phyloP scores from a whole-genome alignment of 78 protist species.

The Anaeramoeba flamelloides region DNA sequence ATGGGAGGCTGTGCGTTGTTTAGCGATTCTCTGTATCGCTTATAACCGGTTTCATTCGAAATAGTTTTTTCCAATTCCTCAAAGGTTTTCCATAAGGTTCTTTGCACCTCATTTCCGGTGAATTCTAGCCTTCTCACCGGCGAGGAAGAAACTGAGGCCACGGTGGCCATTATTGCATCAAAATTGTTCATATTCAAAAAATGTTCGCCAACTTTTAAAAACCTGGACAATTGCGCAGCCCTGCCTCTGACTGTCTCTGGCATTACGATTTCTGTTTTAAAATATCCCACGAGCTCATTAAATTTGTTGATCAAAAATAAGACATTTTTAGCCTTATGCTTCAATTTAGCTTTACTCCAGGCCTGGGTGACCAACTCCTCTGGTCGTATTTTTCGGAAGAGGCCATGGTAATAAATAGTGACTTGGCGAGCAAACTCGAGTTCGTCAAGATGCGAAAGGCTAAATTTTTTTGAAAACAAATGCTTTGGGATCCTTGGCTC shows the following conservation, averaged over 20 bases:
- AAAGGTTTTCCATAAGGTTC: not conserved
- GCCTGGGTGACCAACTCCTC: not conserved
- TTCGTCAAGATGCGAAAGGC: too few relatives aligned
- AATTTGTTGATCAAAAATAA: not conserved
- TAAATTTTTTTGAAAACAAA: too few relatives aligned
- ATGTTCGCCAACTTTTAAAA: not conserved
- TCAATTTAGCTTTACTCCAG: not conserved
- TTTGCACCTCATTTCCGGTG: not conserved
- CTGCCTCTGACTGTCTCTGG: not conserved
- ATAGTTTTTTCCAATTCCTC: not conserved
- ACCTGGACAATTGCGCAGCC: not conserved
- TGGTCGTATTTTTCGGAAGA: not conserved
- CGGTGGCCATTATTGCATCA: not conserved
- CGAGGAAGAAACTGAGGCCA: not conserved
- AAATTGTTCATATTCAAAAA: not conserved
- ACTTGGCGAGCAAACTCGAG: not conserved
- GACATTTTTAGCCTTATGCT: not conserved
- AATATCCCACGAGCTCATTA: not conserved
- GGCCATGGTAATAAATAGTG: not conserved
- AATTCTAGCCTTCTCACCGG: not conserved
- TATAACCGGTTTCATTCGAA: not conserved
- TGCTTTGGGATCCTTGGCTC: too few relatives aligned
- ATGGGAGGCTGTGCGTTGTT: not conserved
- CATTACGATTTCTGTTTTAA: not conserved
- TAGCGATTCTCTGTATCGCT: not conserved